Evolutionary conservation across 352 stramenopile genomes (phyloP).

Genomic region (Globisporangium takayamanum): DNA sequence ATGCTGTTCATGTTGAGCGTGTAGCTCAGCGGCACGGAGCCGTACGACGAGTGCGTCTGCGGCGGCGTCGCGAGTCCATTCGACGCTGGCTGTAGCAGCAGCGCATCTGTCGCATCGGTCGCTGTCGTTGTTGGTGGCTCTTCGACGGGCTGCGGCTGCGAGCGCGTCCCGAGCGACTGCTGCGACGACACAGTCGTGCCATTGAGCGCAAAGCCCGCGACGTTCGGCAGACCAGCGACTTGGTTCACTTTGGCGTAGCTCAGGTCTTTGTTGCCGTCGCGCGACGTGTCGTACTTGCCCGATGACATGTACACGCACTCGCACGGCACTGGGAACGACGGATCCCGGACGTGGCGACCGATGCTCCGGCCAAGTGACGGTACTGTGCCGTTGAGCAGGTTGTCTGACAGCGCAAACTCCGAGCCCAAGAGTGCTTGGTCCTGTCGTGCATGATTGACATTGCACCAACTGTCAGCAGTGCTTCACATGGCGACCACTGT

Average conservation of each 20-base stretch:
- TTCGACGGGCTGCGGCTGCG: slow-evolving; percentile 1
- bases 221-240: slow-evolving; percentile 4
- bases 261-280: slow-evolving; percentile 12
- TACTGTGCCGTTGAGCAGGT: slow-evolving; percentile 4
- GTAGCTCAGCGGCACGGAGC: slow-evolving; percentile 15
- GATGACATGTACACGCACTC: slow-evolving; percentile 12
- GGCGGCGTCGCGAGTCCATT: slow-evolving; percentile 1
- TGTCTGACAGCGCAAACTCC: slow-evolving; percentile 10
- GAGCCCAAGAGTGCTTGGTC: slow-evolving; percentile 15
- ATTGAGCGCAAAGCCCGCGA: slow-evolving; percentile 11
- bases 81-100: background rate
- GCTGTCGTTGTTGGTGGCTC: background rate
- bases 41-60: slow-evolving; percentile 12
- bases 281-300: slow-evolving; percentile 10
- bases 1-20: slow-evolving; percentile 15
- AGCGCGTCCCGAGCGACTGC: background rate
- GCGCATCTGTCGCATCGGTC: background rate
- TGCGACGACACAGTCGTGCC: slow-evolving; percentile 8
- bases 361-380: slow-evolving; percentile 17
- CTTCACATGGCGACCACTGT: no score
- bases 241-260: slow-evolving; percentile 19
- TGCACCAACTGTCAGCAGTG: no score
- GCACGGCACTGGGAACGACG: slow-evolving; percentile 13
- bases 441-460: background rate
- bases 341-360: slow-evolving; percentile 13